Evolutionary conservation across 2,329 filamentous ascomycete genomes (phyloP), one percentile per base, ranked within the genome.

Genomic region (Neopestalotiopsis sp.): DNA sequence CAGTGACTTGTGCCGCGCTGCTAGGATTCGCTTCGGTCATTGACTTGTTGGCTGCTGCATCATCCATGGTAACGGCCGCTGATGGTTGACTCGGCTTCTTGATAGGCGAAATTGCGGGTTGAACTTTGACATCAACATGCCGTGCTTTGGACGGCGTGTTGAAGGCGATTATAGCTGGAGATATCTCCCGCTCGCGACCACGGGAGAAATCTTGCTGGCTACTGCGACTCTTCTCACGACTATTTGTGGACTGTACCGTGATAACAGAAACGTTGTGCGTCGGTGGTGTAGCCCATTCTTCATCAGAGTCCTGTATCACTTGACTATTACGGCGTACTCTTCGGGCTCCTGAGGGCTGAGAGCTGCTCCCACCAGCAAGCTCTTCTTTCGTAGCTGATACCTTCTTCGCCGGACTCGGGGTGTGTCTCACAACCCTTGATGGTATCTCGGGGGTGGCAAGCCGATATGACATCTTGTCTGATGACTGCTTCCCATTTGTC

Each of bases 301-400:
- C 87, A 59, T 89, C 88, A 0, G 88, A 90, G 72, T 90, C 88
- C 65, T 85, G 81, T 56, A 89, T 85, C 6, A 88, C 76, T 42
- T 80, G 78, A 38, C 81, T 78, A 66, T 81, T 73, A 24, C 53
- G 71, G 59, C 76, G 76, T 34, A 68, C 69, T 61, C 65, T 72
- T 63, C 71, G 74, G 4, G 70, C 71, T 38, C 34, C 34, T 34
- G 70, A 72, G 69, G 67, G 74, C 61, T 74, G 70, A 49, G 67
- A 71, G 49, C 70, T 63, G 57, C 71, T 73, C 45, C 72, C 70
- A 5, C 70, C 69, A 5, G 69, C 65, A 53, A 53, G 45, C 28
- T 71, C 70, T 14, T 69, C 66, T 65, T 72, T 73, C 58, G 71
- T 70, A 14, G 63, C 69, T 6, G 71, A 73, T 49, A 71, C 71